Base-by-base conservation (phyloP, 2,329 filamentous ascomycete genomes). In the Chaetomium strumarium region DNA sequence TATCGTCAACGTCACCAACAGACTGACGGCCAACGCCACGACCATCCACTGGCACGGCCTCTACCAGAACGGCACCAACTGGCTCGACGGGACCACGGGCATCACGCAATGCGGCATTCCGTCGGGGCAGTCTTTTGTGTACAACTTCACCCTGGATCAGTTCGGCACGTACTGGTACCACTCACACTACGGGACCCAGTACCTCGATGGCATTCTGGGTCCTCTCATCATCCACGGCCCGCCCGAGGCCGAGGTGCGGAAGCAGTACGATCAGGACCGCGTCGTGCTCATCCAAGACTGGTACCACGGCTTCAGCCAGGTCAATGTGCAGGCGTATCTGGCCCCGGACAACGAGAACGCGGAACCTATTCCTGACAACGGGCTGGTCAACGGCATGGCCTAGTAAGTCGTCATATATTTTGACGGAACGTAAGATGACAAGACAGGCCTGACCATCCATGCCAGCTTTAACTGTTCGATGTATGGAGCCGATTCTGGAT, bases 11-110 rank as follows among this genome's bases (percentile, higher is more conserved):
- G 51, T 58, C 16, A 47, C 42, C 49, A 58, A 58, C 54, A 30
- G 39, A 12, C 46, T 58, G 9, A 34, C 42, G 2, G 7, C 30
- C 19, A 55, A 85, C 47, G 80, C 81, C 31, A 84, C 80, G 8
- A 73, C 73, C 9, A 77, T 85, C 16, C 83, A 86, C 62, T 85
- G 75, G 68, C 82, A 86, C 60, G 83, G 81, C 19, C 68, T 86
- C 33, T 75, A 78, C 7, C 80, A 85, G 61, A 70, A 75, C 55
- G 69, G 74, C 60, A 78, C 72, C 44, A 77, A 75, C 58, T 68
- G 76, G 52, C 70, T 77, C 47, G 82, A 85, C 58, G 83, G 83
- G 49, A 80, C 83, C 4, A 68, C 64, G 1, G 67, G 67, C 7
- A 66, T 78, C 17, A 78, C 73, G 0, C 71, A 79, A 57, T 79